These are phyloP conservation scores for Amyloporia xantha DNA, from an alignment of 768 basidiomycete species.

Conservation along the genomic window DNA sequence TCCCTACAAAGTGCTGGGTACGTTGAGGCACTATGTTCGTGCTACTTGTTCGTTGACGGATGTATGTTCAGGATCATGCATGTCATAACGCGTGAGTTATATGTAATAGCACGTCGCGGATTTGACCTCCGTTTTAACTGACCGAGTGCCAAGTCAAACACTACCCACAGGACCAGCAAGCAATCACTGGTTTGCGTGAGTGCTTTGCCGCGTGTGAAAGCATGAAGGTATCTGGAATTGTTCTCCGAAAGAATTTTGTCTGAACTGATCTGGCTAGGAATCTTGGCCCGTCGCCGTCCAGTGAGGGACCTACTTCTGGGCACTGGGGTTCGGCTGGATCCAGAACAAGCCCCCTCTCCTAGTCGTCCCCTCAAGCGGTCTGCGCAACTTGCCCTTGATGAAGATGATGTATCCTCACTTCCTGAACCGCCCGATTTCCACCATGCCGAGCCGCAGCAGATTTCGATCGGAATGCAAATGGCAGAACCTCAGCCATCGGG, in stretches of 20 bases:
- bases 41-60: conserved; percentile 1
- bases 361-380: background rate
- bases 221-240: conserved; percentile 47
- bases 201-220: conserved; percentile 56
- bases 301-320: conserved; percentile 64
- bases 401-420: too few species aligned
- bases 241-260: background rate
- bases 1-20: conserved; percentile 70
- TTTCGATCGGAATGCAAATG: too few species aligned
- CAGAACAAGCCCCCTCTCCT: background rate
- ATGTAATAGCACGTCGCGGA: background rate
- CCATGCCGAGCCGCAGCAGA: too few species aligned
- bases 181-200: conserved; percentile 57
- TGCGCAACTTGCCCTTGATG: background rate
- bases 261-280: conserved; percentile 29
- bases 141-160: conserved; percentile 45
- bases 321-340: conserved; percentile 16
- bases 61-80: conserved; percentile 62
- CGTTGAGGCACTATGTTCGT: conserved; percentile 22
- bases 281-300: conserved; percentile 66
- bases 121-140: conserved; percentile 6
- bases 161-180: conserved; percentile 62
- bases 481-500: too few species aligned
- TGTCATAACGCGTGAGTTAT: conserved; percentile 49
- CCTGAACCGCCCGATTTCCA: too few species aligned